phyloP scores from a whole-genome alignment of 805 yeast species.

The Pichia ethanolica region DNA sequence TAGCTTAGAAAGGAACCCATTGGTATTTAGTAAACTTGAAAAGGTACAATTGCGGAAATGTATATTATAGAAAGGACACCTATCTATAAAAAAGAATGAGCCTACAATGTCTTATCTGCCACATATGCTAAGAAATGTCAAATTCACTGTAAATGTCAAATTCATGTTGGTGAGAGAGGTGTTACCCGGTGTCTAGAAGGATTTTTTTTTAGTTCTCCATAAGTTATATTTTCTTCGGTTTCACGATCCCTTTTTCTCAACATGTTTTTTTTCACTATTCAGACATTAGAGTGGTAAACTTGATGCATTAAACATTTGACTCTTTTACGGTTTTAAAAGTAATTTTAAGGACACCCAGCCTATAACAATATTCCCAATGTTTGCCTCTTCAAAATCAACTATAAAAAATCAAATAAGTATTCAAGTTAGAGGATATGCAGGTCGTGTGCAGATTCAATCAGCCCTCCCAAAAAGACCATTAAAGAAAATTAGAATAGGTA shows the following conservation, averaged over 20 bases:
- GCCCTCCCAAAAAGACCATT: conserved; percentile 45
- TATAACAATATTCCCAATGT: no score
- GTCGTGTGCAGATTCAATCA: conserved; percentile 22
- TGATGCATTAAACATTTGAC: no score
- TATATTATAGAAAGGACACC: no score
- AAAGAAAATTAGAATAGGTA: conserved; percentile 67
- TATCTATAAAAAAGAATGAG: no score
- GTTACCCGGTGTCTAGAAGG: background rate
- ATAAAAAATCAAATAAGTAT: background rate
- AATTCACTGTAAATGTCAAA: background rate
- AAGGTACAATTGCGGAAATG: no score
- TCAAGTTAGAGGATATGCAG: conserved; percentile 22
- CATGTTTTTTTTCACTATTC: background rate
- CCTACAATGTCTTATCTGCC: no score
- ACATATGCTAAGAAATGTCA: background rate
- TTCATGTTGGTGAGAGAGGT: background rate
- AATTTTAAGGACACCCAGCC: no score
- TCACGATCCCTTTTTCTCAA: background rate
- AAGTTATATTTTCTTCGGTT: no score
- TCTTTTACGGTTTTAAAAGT: no score
- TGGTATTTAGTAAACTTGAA: background rate
- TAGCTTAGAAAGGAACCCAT: background rate
- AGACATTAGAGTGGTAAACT: no score
- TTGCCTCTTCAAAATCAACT: background rate
- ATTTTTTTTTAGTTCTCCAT: no score